These are phyloP conservation scores for Coffea canephora DNA, from an alignment of 257 asterid species.

Conservation along the genomic window DNA sequence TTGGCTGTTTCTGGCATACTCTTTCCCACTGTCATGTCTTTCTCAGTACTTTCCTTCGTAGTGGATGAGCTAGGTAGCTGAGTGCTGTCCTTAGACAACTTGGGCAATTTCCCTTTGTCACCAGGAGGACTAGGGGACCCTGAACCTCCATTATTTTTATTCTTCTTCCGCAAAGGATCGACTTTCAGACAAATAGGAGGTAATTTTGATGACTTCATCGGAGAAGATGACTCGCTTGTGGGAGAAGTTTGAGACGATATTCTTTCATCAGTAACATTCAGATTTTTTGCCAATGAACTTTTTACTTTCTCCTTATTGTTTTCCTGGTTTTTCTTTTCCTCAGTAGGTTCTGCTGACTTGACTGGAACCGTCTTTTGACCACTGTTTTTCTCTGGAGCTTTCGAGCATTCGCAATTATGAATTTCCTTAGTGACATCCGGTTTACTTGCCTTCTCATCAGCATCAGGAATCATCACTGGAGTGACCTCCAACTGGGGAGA, in stretches of 20 bases:
- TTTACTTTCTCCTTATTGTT: slow-evolving; percentile 14
- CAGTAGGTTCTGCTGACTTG: slow-evolving; percentile 36
- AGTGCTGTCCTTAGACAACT: slow-evolving; percentile 18
- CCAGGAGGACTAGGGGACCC: slow-evolving; percentile 52
- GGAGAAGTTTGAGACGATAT: slow-evolving; percentile 20
- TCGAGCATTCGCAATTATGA: slow-evolving; percentile 7
- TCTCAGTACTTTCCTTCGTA: slow-evolving; percentile 8
- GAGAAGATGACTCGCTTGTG: slow-evolving; percentile 32
- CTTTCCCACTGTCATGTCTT: background rate
- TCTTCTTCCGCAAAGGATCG: slow-evolving; percentile 64
- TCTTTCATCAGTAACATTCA: slow-evolving; percentile 18
- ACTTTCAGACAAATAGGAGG: slow-evolving; percentile 82
- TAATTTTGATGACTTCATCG: slow-evolving; percentile 50
- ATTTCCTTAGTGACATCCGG: slow-evolving; percentile 8
- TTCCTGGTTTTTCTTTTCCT: slow-evolving; percentile 9
- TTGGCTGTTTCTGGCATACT: slow-evolving; percentile 10
- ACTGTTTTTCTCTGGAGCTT: slow-evolving; percentile 19
- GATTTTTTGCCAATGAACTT: slow-evolving; percentile 1
- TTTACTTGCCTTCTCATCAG: slow-evolving; percentile 2
- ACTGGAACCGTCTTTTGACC: slow-evolving; percentile 36
- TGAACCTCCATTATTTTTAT: slow-evolving; percentile 35
- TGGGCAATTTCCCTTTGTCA: slow-evolving; percentile 24
- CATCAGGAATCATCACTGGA: slow-evolving; percentile 11
- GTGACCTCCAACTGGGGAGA: background rate
- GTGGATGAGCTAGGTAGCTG: slow-evolving; percentile 10